These are phyloP conservation scores for Furculomyces boomerangus DNA, from an alignment of 371 early-diverging fungal genomes.

Conservation along the genomic window DNA sequence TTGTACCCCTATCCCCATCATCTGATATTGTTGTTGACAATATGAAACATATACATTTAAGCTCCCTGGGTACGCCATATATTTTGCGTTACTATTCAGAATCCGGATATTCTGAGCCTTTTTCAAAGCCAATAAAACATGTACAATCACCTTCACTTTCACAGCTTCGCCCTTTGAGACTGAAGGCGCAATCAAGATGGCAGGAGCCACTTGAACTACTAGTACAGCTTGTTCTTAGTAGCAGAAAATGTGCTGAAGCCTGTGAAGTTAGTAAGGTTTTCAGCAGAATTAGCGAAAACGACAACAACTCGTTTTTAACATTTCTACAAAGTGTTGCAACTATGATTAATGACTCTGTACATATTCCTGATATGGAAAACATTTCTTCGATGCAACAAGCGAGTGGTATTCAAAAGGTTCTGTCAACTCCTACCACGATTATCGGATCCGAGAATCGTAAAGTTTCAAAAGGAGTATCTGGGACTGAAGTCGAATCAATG, in stretches of 20 bases:
- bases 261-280: slow-evolving; percentile 3
- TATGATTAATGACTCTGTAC: background rate
- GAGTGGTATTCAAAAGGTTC: background rate
- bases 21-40: too few species aligned
- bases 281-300: background rate
- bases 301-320: background rate
- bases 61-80: too few species aligned
- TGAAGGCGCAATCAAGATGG: slow-evolving; percentile 3
- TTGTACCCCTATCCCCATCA: too few species aligned
- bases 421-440: background rate
- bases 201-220: slow-evolving; percentile 15
- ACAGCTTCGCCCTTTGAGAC: background rate
- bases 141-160: too few species aligned
- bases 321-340: background rate
- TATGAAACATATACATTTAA: too few species aligned
- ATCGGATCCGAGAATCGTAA: background rate
- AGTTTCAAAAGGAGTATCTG: background rate
- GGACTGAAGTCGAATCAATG: background rate
- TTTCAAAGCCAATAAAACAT: too few species aligned
- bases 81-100: too few species aligned
- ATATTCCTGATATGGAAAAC: background rate
- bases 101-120: too few species aligned
- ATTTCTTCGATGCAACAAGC: background rate
- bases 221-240: slow-evolving; percentile 8
- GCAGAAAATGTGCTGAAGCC: slow-evolving; percentile 10